phyloP scores from a whole-genome alignment of 1,139 yeast species.

The Neolecta irregularis region DNA sequence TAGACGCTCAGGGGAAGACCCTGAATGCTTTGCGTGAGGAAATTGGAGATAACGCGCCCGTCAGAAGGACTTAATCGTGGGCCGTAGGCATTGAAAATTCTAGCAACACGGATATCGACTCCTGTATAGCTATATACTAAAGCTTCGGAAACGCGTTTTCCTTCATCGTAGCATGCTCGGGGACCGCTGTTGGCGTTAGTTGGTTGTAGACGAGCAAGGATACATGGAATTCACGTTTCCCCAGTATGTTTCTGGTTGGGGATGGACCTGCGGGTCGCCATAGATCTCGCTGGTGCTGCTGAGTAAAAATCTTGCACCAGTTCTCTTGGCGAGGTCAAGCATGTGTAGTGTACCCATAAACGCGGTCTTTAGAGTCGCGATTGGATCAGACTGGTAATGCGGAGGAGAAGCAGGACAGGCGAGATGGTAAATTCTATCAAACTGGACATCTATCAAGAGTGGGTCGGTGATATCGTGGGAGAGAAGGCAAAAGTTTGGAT shows the following conservation, averaged over 20 bases:
- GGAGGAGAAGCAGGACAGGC: too few species aligned
- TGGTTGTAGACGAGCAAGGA: too few species aligned
- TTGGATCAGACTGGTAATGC: too few species aligned
- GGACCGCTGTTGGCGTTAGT: too few species aligned
- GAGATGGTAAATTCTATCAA: too few species aligned
- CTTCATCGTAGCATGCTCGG: slow-evolving; percentile 21
- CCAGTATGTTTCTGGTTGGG: slow-evolving; percentile 20
- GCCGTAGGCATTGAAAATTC: slow-evolving; percentile 21
- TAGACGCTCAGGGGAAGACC: slow-evolving; percentile 19
- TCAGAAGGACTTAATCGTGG: slow-evolving; percentile 22
- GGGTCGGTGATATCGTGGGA: too few species aligned
- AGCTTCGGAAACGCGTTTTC: slow-evolving; percentile 20
- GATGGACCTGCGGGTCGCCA: slow-evolving; percentile 21
- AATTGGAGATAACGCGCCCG: slow-evolving; percentile 20
- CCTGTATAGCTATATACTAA: slow-evolving; percentile 19
- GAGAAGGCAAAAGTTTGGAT: too few species aligned
- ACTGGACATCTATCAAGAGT: too few species aligned
- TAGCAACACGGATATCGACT: slow-evolving; percentile 20
- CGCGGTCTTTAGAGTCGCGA: too few species aligned
- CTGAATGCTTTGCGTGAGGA: slow-evolving; percentile 19
- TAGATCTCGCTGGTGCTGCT: slow-evolving; percentile 21
- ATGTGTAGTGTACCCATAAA: too few species aligned
- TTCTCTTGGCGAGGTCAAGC: too few species aligned
- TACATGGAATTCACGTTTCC: slow-evolving; percentile 20
- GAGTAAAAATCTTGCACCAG: too few species aligned